Evolutionary conservation across 176 grass and related monocot genomes (phyloP), one percentile per base, ranked within the genome.

Genomic region (Aechmea fasciata): DNA sequence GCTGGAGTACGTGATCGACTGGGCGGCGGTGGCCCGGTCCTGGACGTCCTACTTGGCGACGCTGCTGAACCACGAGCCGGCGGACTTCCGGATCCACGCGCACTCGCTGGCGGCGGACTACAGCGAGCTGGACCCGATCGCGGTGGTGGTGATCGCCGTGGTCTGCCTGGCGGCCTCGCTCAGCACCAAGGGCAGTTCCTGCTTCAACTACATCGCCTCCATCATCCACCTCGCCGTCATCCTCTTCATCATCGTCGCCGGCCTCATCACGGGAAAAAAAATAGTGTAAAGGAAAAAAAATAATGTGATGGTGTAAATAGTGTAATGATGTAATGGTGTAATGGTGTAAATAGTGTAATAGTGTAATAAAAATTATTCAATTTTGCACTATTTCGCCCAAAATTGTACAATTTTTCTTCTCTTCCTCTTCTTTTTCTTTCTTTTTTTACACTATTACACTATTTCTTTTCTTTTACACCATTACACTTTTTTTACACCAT

Each of bases 21-120:
- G 83, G 1, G 85, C 83, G 2, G 85, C 83, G 1, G 85, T 96
- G 78, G 88, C 89, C 6, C 81, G 86, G 0, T 66, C 94, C 0
- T 99, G 94, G 94, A 99, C 94, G 13, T 99, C 94, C 66, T 99
- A 99, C 86, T 90, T 88, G 53, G 84, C 94, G 11, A 99, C 94
- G 11, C 72, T 99, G 2, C 69, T 80, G 0, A 90, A 99, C 72
- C 69, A 90, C 53, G 9, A 51, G 0, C 82, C 94, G 0, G 75
- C 80, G 25, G 84, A 99, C 55, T 93, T 99, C 82, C 86, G 86
- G 50, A 78, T 99, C 82, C 89, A 99, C 57, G 87, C 75, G 11
- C 1, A 79, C 1, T 17, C 82, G 51, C 82, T 99, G 7, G 25
- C 84, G 3, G 50, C 15, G 0, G 79, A 85, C 72, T 99, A 99